Base-by-base conservation (phyloP, 176 grass and related monocot genomes). In the Avena atlantica region DNA sequence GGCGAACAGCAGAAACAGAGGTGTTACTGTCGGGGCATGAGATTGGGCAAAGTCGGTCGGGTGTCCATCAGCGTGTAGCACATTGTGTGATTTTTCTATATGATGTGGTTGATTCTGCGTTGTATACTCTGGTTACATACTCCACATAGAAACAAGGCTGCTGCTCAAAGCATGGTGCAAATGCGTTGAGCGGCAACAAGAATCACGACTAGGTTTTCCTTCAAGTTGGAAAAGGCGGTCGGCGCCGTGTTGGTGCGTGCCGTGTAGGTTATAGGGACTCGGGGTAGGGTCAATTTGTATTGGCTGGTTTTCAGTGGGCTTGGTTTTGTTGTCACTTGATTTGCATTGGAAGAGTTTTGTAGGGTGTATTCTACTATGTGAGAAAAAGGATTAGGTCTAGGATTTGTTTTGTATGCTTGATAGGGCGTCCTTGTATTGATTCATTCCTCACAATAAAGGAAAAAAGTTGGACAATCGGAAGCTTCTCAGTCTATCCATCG, bases 251-350 rank as follows among this genome's bases (percentile, higher is more conserved):
- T 42, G 37, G 37, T 55, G 40, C 8, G 2, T 2, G 16, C 10
- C 20, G 24, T 74, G 23, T 77, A 55, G 80, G 48, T 69, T 69
- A 44, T 83, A 83, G 80, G 59, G 19, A 37, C 19, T 44, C 45
- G 13, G 17, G 17, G 75, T 66, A 5, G 12, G 61, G 45, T 24
- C 70, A 3, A 56, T 81, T 81, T 81, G 84, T 55, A 80, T 83
- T 87, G 81, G 65, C 62, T 81, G 59, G 76, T 55, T 87, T n/a
- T 56, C 86, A 71, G 93, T 95, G 90, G 93, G 40, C 65, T 64
- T 55, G 76, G 67, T 90, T 91, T 86, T 71, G 84, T 74, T 74
- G 78, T 87, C 23, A 29, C 70, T 59, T 6, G 50, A 42, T 85
- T 84, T 91, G 87, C 78, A 60, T 83, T 71, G 37, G 45, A 13